These are phyloP conservation scores for Graphilbum ipis-grandicollis DNA, from an alignment of 2,329 filamentous ascomycete species.

Conservation along the genomic window DNA sequence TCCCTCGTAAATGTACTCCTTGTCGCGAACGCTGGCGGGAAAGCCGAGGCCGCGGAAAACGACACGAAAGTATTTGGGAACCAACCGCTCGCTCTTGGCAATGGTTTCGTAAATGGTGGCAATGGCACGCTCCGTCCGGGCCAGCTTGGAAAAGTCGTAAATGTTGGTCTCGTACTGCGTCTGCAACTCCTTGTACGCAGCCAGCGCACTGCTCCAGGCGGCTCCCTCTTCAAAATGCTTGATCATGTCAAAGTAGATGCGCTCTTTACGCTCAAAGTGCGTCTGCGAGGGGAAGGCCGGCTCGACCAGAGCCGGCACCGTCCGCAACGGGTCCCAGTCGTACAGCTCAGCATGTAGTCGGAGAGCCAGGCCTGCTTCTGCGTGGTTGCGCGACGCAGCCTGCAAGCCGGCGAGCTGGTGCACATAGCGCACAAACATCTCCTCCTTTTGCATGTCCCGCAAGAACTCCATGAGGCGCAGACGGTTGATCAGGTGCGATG, in stretches of 20 bases:
- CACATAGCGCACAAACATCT: slow-evolving; percentile 91
- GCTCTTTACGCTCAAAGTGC: slow-evolving; percentile 83
- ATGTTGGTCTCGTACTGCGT: slow-evolving; percentile 78
- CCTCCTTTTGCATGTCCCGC: slow-evolving; percentile 90
- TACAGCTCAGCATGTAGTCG: slow-evolving; percentile 86
- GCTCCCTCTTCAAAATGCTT: slow-evolving; percentile 89
- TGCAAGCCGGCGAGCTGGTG: slow-evolving; percentile 77
- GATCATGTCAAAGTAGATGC: slow-evolving; percentile 86
- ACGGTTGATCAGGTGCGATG: slow-evolving; percentile 72
- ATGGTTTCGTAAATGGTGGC: slow-evolving; percentile 84
- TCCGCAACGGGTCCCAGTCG: slow-evolving; percentile 64
- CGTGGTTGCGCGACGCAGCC: slow-evolving; percentile 55
- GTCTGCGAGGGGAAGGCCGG: slow-evolving; percentile 70
- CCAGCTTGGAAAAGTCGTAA: slow-evolving; percentile 85
- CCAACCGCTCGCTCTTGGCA: slow-evolving; percentile 59
- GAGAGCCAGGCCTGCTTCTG: slow-evolving; percentile 77
- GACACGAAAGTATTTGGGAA: slow-evolving; percentile 82
- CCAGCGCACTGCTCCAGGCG: slow-evolving; percentile 77
- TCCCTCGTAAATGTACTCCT: slow-evolving; percentile 84
- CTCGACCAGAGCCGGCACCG: slow-evolving; percentile 48
- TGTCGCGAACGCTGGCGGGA: slow-evolving; percentile 62
- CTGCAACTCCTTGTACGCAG: slow-evolving; percentile 79
- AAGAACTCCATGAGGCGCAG: slow-evolving; percentile 90
- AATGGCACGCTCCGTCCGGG: slow-evolving; percentile 75
- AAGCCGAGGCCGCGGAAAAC: slow-evolving; percentile 82